Conservation (phyloP, 1,284 basidiomycete species). For the Leccinum subrobustum region DNA sequence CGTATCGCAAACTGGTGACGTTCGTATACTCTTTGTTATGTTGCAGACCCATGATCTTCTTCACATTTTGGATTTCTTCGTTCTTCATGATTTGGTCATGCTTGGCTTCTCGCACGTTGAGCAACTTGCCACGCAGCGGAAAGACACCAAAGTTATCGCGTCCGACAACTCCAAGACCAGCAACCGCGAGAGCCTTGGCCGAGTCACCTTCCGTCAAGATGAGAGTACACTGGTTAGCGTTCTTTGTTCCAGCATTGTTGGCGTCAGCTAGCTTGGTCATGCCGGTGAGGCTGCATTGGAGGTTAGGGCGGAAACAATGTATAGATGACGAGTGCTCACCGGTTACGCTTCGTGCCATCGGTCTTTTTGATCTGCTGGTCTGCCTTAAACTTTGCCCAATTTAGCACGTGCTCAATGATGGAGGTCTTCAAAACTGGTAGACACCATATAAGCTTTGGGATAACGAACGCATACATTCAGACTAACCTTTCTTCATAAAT, state of each 20-base stretch:
- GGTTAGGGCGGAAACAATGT: constrained; percentile 4
- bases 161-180: constrained; percentile 92
- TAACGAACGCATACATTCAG: not conserved
- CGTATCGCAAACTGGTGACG: constrained; percentile 81
- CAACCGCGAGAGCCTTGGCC: constrained; percentile 94
- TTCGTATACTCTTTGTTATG: constrained; percentile 88
- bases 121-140: constrained; percentile 93
- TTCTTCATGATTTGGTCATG: constrained; percentile 99
- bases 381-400: constrained; percentile 96
- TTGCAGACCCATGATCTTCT: constrained; percentile 96
- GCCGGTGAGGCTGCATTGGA: constrained; percentile 71
- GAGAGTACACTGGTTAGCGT: constrained; percentile 85
- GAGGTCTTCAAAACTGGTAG: constrained; percentile 80
- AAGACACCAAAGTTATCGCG: constrained; percentile 98
- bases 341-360: constrained; percentile 90
- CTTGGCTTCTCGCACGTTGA: constrained; percentile 96
- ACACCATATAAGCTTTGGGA: constrained; percentile 9
- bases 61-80: constrained; percentile 95
- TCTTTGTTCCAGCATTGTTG: constrained; percentile 92
- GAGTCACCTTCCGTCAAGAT: constrained; percentile 99
- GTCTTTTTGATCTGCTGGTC: constrained; percentile 96
- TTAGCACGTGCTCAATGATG: constrained; percentile 91
- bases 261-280: constrained; percentile 95
- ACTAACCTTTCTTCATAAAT: constrained; percentile 91
- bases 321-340: constrained; percentile 45